Base-by-base conservation (phyloP, 1,139 yeast genomes). In the Yamadazyma oceani region DNA sequence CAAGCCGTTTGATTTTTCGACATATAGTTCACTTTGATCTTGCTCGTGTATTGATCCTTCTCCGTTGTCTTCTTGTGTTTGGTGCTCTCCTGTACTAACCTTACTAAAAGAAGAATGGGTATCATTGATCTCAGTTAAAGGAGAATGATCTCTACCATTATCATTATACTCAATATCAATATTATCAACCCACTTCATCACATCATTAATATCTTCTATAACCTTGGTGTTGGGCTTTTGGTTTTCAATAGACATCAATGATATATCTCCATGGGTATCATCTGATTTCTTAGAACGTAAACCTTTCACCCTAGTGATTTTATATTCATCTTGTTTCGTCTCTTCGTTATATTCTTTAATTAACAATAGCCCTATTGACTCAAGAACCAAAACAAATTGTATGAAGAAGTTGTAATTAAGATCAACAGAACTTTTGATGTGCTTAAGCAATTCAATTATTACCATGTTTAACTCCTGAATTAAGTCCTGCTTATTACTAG, bases 341-440 rank as follows among this genome's bases (percentile, higher is more conserved):
- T 50, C 56, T 14, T 38, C 52, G 38, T 46, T 48, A 34, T 47
- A 48, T 31, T 75, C 78, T 36, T 67, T 64, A 0, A 75, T 68
- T 33, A 85, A 63, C 16, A 85, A 58, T 37, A 90, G 66, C 1
- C 97, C 97, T 72, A 89, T 80, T 2, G 85, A 74, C 52, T 87
- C 96, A 37, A 90, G 65, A 2, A 85, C 65, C 37, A 75, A 66
- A 49, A 86, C 80, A 37, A 77, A 70, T 28, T 82, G 75, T 16
- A 62, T 44, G 38, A 71, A 62, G 35, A 54, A 60, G 9, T 58
- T 58, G 44, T 54, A 62, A 35, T 57, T 54, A 16, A 46, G 43
- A 4, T 49, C 50, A 3, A 56, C 41, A 5, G 66, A 51, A 16
- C 37, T 37, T 31, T 50, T 53, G 2, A 64, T 37, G 26, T 49